Base-by-base conservation (phyloP, 768 basidiomycete genomes). In the Pleurotus salmoneostramineus region DNA sequence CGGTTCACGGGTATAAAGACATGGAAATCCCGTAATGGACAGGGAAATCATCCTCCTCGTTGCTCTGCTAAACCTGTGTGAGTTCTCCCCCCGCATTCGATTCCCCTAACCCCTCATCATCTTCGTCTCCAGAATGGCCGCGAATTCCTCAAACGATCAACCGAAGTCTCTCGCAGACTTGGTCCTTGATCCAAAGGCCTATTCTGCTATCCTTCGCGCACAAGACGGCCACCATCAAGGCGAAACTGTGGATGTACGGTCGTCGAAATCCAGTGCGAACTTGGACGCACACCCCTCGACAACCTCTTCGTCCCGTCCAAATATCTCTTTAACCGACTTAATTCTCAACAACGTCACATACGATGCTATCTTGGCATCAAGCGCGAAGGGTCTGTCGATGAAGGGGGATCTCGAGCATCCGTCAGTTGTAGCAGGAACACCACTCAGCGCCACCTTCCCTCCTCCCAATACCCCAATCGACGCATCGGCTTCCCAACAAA, bases 361-460 rank as follows among this genome's bases (percentile, higher is more conserved):
- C 47, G 65, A 66, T 57, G 62, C 59, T 3, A 66, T 68, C 40
- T 59, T 68, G 49, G 66, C 61, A 32, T 63, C 65, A 2, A 62
- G 59, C 12, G 44, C 61, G 31, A 66, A 63, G 54, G 56, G 54
- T 21, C 58, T 66, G 36, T 55, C 52, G 11, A 40, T 55, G 7
- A 11, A 45, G 15, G 44, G 44, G n/a, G 12, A 40, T 21, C 10
- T n/a, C 17, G 3, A 34, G 27, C 10, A 37, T 5, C 10, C 35
- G 21, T 27, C 21, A 27, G 21, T 27, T 1, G 21, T 27, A 7
- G 52, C 40, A 5, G 14, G 37, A 7, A 42, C 52, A 17, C 52
- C 52, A 12, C 21, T 55, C 27, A 55, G 15, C 15, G 27, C 40
- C 10, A 55, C 14, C 21, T 55, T 55, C 31, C 52, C 52, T 32